phyloP scores from a whole-genome alignment of 208 protist genomes.

The Kentomonas sorsogonicus region DNA sequence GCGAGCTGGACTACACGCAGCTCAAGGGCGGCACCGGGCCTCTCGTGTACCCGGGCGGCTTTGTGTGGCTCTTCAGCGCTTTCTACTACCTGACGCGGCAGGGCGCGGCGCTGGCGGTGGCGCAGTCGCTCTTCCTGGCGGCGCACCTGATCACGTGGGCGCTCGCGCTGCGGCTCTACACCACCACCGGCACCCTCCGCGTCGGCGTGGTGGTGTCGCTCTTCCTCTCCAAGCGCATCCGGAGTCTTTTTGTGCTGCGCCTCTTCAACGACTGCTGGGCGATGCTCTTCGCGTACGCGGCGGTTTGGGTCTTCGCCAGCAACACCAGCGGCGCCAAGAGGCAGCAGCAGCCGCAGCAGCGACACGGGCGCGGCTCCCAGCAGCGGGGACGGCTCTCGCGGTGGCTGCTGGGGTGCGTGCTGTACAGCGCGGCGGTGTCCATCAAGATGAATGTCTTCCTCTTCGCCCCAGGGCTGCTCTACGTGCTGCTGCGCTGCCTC shows the following conservation, averaged over 20 bases:
- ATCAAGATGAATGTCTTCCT: slow-evolving; percentile 96
- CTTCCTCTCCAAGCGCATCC: slow-evolving; percentile 75
- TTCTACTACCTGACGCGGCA: slow-evolving; percentile 73
- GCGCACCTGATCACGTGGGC: slow-evolving; percentile 63
- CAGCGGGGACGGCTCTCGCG: too few relatives aligned
- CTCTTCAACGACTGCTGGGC: slow-evolving; percentile 90
- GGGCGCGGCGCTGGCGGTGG: slow-evolving; percentile 52
- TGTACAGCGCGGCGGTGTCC: slow-evolving; percentile 84
- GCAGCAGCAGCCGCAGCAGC: too few relatives aligned
- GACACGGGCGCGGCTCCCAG: too few relatives aligned
- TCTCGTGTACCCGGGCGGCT: slow-evolving; percentile 87
- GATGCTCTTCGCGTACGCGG: slow-evolving; percentile 74
- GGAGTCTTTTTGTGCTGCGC: slow-evolving; percentile 77
- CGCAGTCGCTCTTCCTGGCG: slow-evolving; percentile 67
- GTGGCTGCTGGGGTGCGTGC: slow-evolving; percentile 58
- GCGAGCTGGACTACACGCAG: slow-evolving; percentile 75
- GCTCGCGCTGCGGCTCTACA: slow-evolving; percentile 45
- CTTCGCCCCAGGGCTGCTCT: slow-evolving; percentile 84
- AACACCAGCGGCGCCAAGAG: slow-evolving; percentile 4
- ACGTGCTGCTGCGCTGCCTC: slow-evolving; percentile 47
- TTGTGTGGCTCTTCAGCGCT: slow-evolving; percentile 81
- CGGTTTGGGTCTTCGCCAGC: slow-evolving; percentile 42
- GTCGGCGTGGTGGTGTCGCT: slow-evolving; percentile 36
- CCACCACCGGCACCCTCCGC: slow-evolving; percentile 18
- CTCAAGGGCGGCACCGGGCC: slow-evolving; percentile 77